These are phyloP conservation scores for Poa annua DNA, from an alignment of 176 grass and related monocot species.

Conservation along the genomic window DNA sequence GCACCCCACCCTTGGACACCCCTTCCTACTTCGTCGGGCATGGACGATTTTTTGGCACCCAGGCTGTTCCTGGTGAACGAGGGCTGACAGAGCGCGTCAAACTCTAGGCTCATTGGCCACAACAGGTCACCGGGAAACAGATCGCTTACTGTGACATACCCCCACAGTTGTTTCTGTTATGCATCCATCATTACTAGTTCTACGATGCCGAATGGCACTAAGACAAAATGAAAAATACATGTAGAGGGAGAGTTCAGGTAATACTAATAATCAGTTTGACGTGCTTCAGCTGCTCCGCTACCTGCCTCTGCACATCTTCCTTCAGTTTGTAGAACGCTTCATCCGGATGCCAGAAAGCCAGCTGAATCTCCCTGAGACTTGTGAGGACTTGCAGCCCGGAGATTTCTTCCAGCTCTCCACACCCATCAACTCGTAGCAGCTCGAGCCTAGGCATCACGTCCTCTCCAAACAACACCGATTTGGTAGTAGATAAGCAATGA, in stretches of 20 bases:
- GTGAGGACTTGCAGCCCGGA: neutral
- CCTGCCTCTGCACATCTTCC: neutral
- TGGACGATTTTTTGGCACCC: too few relatives aligned
- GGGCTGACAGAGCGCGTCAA: too few relatives aligned
- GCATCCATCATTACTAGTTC: too few relatives aligned
- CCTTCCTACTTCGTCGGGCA: too few relatives aligned
- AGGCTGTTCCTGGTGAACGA: too few relatives aligned
- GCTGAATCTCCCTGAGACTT: neutral
- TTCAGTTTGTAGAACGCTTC: neutral
- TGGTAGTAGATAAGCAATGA: accelerated
- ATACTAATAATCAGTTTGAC: neutral
- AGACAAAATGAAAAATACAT: neutral
- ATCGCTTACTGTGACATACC: too few relatives aligned
- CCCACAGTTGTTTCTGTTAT: too few relatives aligned
- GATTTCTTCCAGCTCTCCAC: neutral
- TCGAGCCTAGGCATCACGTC: neutral
- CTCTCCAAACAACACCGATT: neutral
- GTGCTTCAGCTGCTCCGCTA: neutral
- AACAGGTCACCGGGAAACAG: too few relatives aligned
- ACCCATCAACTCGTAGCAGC: neutral
- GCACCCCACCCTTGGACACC: too few relatives aligned
- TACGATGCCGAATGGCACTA: too few relatives aligned
- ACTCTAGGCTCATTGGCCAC: too few relatives aligned
- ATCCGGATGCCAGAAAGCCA: neutral
- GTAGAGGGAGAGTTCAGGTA: neutral